phyloP scores from a whole-genome alignment of 306 rosid genomes.

The Vigna trinervia region DNA sequence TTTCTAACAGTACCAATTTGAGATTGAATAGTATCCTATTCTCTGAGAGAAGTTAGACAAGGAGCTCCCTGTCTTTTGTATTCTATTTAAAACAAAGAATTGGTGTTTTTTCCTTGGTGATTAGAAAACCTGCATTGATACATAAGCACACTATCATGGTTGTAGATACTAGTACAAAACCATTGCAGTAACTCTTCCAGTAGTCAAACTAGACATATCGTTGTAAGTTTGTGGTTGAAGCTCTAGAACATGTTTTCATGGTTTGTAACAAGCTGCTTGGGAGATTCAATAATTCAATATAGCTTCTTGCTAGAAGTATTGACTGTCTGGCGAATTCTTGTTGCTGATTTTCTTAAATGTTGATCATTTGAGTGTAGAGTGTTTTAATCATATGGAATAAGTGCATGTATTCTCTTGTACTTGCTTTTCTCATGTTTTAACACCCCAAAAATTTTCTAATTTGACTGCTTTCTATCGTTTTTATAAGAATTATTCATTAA shows the following conservation, averaged over 20 bases:
- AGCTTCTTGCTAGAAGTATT: conserved; percentile 25
- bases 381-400: conserved; percentile 1
- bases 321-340: conserved; percentile 10
- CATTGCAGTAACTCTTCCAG: conserved; percentile 26
- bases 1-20: neutral
- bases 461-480: neutral
- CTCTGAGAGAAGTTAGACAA: conserved; percentile 6
- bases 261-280: conserved; percentile 10
- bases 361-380: neutral
- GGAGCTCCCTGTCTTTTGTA: conserved; percentile 2
- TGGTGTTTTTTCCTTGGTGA: neutral
- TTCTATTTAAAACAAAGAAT: neutral
- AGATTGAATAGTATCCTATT: neutral
- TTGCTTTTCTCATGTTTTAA: neutral
- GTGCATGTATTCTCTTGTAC: neutral
- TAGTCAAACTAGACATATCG: neutral
- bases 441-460: neutral
- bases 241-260: conserved; percentile 7
- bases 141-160: conserved; percentile 3
- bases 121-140: conserved; percentile 4
- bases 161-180: neutral
- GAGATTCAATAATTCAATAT: conserved; percentile 17
- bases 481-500: neutral
- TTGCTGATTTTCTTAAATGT: conserved; percentile 16
- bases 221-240: neutral